These are phyloP conservation scores for Strigomonas galati DNA, from an alignment of 208 protist species.

Conservation along the genomic window DNA sequence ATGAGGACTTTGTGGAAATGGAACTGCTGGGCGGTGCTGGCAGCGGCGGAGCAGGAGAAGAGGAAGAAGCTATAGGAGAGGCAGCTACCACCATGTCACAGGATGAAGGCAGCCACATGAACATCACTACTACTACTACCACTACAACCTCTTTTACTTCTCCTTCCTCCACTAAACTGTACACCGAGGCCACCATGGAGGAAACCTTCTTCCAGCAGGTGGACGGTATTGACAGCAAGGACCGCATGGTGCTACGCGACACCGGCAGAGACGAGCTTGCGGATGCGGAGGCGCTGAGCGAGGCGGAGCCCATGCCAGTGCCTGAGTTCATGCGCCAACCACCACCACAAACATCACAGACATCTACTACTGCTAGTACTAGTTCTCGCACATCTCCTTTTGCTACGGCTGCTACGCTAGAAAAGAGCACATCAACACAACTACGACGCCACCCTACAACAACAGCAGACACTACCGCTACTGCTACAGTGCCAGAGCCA, in stretches of 20 bases:
- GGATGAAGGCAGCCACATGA: no score
- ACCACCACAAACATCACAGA: neutral
- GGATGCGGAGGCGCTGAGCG: conserved; percentile 28
- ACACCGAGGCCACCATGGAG: conserved; percentile 36
- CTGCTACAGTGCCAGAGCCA: neutral
- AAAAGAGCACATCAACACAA: no score
- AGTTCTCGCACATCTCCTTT: no score
- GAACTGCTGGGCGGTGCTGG: conserved; percentile 38
- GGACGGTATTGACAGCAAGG: conserved; percentile 30
- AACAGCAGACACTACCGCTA: no score
- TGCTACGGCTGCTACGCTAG: no score
- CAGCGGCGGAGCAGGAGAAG: conserved; percentile 6
- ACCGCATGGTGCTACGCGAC: conserved; percentile 48
- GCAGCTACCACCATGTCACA: no score
- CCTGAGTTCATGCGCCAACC: conserved; percentile 43
- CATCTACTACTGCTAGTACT: neutral
- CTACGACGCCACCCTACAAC: no score
- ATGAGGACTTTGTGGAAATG: conserved; percentile 64
- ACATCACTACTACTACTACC: no score
- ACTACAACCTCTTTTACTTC: no score
- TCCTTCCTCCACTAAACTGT: conserved; percentile 5
- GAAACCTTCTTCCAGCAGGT: conserved; percentile 21
- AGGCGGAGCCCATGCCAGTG: conserved; percentile 40
- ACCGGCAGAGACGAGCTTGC: conserved; percentile 21
- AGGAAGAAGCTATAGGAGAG: no score